These are phyloP conservation scores for Globisporangium okanoganense DNA, from an alignment of 352 stramenopile genomes.

Conservation along the genomic window DNA sequence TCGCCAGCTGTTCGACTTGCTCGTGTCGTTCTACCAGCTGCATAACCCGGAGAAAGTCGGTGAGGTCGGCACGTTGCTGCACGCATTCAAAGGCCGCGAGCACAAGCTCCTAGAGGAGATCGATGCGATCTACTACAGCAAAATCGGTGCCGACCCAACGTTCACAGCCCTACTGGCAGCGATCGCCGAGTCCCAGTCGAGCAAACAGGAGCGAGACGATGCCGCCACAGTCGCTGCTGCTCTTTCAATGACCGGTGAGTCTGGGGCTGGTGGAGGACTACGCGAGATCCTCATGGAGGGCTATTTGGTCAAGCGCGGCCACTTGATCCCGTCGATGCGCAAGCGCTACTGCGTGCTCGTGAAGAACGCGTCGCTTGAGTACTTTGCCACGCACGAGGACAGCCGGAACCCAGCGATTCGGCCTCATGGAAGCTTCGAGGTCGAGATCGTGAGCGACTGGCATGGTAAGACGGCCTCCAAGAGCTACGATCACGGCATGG, in stretches of 20 bases:
- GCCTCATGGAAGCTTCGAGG: slow-evolving; percentile 33
- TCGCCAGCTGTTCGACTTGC: slow-evolving; percentile 26
- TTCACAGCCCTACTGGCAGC: slow-evolving; percentile 26
- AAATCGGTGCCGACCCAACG: slow-evolving; percentile 27
- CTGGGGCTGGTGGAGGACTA: not conserved
- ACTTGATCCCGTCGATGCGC: slow-evolving; percentile 68
- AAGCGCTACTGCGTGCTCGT: slow-evolving; percentile 71
- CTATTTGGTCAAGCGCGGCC: slow-evolving; percentile 70
- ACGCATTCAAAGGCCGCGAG: slow-evolving; percentile 53
- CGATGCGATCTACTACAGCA: slow-evolving; percentile 61
- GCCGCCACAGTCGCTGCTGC: no score
- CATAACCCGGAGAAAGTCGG: slow-evolving; percentile 84
- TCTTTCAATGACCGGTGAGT: no score
- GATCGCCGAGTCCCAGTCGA: slow-evolving; percentile 17
- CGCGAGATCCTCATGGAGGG: slow-evolving; percentile 56
- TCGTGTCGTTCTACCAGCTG: slow-evolving; percentile 86
- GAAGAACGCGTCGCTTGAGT: slow-evolving; percentile 38
- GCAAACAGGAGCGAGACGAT: slow-evolving; percentile 6
- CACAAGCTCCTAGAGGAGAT: slow-evolving; percentile 47
- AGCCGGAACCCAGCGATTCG: slow-evolving; percentile 32
- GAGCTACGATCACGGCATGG: slow-evolving; percentile 55
- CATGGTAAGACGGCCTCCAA: slow-evolving; percentile 55
- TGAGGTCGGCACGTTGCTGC: slow-evolving; percentile 69
- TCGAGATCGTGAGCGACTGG: slow-evolving; percentile 65
- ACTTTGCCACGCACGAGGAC: slow-evolving; percentile 72